A percentile compares a stretch with the other conserved stretches of the same genome.
Evolutionary conservation across 2,329 filamentous ascomycete species (phyloP).

Genomic region (Cephalotrichum gorgonifer): DNA sequence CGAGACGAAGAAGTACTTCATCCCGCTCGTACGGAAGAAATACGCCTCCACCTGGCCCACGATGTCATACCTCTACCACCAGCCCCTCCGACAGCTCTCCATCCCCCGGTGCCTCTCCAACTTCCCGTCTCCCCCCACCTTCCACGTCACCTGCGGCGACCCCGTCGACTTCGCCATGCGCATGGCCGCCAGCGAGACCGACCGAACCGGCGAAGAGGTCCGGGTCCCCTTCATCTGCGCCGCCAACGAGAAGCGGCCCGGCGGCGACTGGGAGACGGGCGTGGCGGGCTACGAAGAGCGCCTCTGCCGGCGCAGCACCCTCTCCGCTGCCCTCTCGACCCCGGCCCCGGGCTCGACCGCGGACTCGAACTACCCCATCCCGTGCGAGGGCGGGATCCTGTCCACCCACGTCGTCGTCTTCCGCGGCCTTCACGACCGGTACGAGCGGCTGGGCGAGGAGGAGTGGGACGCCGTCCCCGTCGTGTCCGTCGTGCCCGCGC

Average conservation of each 20-base stretch:
- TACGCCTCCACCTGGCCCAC: conserved; percentile 44
- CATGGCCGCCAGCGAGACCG: conserved; percentile 35
- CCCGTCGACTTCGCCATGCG: conserved; percentile 50
- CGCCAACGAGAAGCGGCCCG: conserved; percentile 66
- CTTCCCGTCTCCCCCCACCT: conserved; percentile 28
- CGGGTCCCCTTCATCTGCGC: conserved; percentile 59
- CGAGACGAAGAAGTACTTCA: conserved; percentile 61
- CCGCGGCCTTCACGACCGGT: conserved; percentile 57
- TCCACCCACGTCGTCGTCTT: conserved; percentile 65
- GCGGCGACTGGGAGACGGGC: conserved; percentile 69
- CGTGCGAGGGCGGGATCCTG: conserved; percentile 57
- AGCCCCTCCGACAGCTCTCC: conserved; percentile 35
- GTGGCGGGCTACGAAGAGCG: conserved; percentile 47
- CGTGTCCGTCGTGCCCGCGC: conserved; percentile 62
- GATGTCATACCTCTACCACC: conserved; percentile 48
- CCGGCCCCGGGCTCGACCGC: conserved; percentile 39
- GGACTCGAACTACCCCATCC: conserved; percentile 52
- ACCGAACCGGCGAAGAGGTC: conserved; percentile 22
- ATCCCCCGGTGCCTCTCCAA: conserved; percentile 23
- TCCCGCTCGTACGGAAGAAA: conserved; percentile 51
- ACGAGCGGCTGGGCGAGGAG: conserved; percentile 42
- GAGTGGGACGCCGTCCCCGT: conserved; percentile 53
- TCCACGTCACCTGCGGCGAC: conserved; percentile 44
- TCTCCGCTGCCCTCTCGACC: conserved; percentile 56
- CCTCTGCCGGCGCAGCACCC: conserved; percentile 63